Evolutionary conservation across 1,139 yeast species (phyloP).

Genomic region (Protomyces inundatus): DNA sequence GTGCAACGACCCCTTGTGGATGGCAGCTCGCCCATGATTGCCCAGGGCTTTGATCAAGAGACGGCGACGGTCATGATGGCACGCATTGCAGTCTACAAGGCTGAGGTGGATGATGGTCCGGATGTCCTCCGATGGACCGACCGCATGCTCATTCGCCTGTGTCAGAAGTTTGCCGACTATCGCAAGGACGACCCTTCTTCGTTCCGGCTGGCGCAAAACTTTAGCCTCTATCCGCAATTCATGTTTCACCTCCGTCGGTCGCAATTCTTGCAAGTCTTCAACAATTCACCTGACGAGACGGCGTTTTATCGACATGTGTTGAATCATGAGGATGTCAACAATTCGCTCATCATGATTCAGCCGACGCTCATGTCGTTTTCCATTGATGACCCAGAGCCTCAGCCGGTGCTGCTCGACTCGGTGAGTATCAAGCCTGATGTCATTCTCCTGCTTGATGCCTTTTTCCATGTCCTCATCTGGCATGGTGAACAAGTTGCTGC

Average conservation of each 20-base stretch:
- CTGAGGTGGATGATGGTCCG: conserved; percentile 67
- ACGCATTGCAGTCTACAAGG: conserved; percentile 83
- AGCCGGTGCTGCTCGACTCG: conserved; percentile 90
- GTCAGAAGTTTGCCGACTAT: conserved; percentile 84
- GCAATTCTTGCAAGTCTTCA: conserved; percentile 91
- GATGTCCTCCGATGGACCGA: conserved; percentile 84
- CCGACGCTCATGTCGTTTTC: conserved; percentile 88
- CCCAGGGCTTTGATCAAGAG: conserved; percentile 88
- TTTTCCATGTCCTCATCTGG: conserved; percentile 90
- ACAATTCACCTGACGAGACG: conserved; percentile 97
- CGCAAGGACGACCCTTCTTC: conserved; percentile 69
- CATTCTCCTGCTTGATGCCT: conserved; percentile 82
- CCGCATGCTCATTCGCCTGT: conserved; percentile 72
- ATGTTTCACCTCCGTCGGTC: conserved; percentile 94
- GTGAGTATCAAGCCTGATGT: conserved; percentile 87
- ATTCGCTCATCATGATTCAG: conserved; percentile 94
- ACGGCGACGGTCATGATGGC: conserved; percentile 97
- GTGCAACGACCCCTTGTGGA: conserved; percentile 58
- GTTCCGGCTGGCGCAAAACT: conserved; percentile 71
- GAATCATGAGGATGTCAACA: conserved; percentile 83
- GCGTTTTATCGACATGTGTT: conserved; percentile 93
- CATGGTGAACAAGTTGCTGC: conserved; percentile 93
- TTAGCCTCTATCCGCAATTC: conserved; percentile 89
- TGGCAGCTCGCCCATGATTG: conserved; percentile 49
- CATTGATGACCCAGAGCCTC: conserved; percentile 64